Base-by-base conservation (phyloP, 148 eudicot species). In the Amaranthus cruentus region DNA sequence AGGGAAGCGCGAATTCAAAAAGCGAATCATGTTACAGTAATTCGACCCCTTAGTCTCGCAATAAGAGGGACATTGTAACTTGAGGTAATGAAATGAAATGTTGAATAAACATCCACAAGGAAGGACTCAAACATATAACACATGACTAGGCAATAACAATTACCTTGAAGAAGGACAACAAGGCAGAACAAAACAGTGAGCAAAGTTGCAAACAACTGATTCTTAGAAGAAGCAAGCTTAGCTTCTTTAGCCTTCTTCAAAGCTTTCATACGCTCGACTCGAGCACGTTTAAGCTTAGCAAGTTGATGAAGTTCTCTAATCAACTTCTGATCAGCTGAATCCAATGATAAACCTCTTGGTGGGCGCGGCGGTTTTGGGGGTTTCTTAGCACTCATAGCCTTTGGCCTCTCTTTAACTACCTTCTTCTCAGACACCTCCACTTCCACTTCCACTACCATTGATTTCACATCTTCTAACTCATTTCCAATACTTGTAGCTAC, bases 301-400 rank as follows among this genome's bases (percentile, higher is more conserved):
- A 93, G 81, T 62, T 93, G 90, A 61, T 90, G 81, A 66, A 93
- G 74, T 75, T 93, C 98, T 75, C 80, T 93, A 54, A 93, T 90
- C 60, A 93, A 81, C 84, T 89, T 93, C 78, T 90, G 94, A 73
- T 93, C 98, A 54, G 90, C 80, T 42, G 96, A 88, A 82, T 90
- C 90, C 83, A 93, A 74, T 2, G 96, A 89, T 55, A 89, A 75
- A 55, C 92, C 86, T 80, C 85, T 84, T 56, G 94, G 90, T 44
- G 98, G 93, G 6, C 94, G 81, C n/a, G 96, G 91, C 47, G 93
- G 96, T 66, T 84, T 89, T 4, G 89, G 90, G 6, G 93, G 87
- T 78, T 89, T 90, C 70, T 90, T 89, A n/a, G 88, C 92, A 77
- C 92, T 87, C 62, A 77, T 68, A 47, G 80, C 77, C 69, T 88